Evolutionary conservation across 352 stramenopile genomes (phyloP).

Genomic region (Phytophthora pini): DNA sequence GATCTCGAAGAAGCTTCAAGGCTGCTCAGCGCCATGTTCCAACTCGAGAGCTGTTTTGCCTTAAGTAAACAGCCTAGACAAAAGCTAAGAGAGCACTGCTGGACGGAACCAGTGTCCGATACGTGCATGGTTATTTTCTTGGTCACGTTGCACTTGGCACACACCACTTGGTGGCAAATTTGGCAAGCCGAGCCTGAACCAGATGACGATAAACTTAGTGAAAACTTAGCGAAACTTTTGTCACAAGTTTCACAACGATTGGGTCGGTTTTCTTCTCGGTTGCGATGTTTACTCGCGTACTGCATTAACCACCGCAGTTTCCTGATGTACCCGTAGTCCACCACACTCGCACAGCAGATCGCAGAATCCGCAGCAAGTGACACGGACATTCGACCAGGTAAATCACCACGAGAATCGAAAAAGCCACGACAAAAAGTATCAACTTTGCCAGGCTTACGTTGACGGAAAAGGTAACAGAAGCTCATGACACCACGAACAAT

Average conservation of each 20-base stretch:
- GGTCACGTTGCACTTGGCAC: constrained; percentile 53
- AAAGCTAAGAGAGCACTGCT: constrained; percentile 51
- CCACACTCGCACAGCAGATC: constrained; percentile 41
- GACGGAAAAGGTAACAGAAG: constrained; percentile 58
- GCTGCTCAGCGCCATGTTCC: constrained; percentile 40
- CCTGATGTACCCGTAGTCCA: constrained; percentile 65
- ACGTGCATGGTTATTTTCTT: constrained; percentile 68
- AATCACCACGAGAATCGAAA: constrained; percentile 52
- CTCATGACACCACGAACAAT: constrained; percentile 55
- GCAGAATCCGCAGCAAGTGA: constrained; percentile 50
- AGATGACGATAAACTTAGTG: constrained; percentile 5
- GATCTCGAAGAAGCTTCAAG: constrained; percentile 7
- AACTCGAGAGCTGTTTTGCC: constrained; percentile 50
- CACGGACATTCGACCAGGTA: constrained; percentile 51
- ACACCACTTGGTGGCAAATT: constrained; percentile 52
- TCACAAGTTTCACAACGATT: constrained; percentile 38
- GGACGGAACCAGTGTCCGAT: constrained; percentile 30
- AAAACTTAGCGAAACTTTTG: constrained; percentile 29
- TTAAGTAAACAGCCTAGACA: constrained; percentile 55
- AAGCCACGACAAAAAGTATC: constrained; percentile 63
- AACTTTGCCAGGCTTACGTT: constrained; percentile 29
- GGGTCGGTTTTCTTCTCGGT: neutral
- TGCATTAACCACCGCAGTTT: constrained; percentile 69
- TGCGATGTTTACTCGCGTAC: constrained; percentile 16
- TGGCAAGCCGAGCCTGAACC: constrained; percentile 36